Percentiles rank a stretch among this genome's conserved stretches.
Conservation (phyloP, 1,284 basidiomycete genomes). For the Marasmius sp. region DNA sequence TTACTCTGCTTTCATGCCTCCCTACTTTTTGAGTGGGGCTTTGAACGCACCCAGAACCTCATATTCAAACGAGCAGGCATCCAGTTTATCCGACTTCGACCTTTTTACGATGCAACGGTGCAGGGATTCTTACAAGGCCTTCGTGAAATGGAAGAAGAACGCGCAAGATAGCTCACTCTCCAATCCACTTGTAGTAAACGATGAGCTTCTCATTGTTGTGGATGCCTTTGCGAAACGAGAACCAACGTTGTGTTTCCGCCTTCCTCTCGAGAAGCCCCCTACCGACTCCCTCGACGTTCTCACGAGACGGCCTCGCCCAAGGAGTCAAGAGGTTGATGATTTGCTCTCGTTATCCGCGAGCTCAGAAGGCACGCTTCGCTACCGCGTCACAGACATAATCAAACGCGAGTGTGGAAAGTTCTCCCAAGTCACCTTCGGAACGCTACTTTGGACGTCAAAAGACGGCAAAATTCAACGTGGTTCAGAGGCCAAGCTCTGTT, state of each 20-base stretch:
- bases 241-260: neutral
- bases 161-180: neutral
- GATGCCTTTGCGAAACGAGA: neutral
- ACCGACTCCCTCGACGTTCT: neutral
- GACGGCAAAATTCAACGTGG: neutral
- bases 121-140: neutral
- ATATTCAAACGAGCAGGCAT: neutral
- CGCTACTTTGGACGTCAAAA: neutral
- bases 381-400: constrained; percentile 2
- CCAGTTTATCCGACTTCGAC: constrained; percentile 10
- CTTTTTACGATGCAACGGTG: constrained; percentile 10
- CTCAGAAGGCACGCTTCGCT: neutral
- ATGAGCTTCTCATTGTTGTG: neutral
- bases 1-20: neutral
- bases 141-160: constrained; percentile 8
- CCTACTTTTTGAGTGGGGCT: no score
- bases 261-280: neutral
- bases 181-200: neutral
- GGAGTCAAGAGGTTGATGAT: neutral
- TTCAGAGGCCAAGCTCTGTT: neutral
- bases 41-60: no score
- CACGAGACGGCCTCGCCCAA: neutral
- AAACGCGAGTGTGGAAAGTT: neutral
- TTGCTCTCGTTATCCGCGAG: neutral
- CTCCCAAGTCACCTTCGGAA: constrained; percentile 9